A percentile compares a stretch with the other conserved stretches of the same genome.
phyloP scores from a whole-genome alignment of 768 basidiomycete genomes.

The Strobilomyces dryophilus region DNA sequence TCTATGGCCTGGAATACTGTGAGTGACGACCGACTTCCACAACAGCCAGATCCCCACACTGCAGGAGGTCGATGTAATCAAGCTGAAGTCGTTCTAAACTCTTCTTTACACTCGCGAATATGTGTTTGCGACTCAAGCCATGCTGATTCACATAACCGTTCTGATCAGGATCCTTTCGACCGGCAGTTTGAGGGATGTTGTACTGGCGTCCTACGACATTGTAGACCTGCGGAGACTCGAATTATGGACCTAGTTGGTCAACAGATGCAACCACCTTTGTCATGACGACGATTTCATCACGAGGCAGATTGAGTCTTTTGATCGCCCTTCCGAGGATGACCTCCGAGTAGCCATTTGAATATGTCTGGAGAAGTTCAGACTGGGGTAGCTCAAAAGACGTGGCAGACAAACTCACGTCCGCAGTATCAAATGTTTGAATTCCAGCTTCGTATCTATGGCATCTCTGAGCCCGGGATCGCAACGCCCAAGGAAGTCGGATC shows the following conservation, averaged over 20 bases:
- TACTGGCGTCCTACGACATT: conserved; percentile 34
- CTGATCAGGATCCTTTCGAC: conserved; percentile 29
- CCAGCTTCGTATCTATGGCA: conserved; percentile 33
- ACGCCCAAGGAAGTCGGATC: not conserved
- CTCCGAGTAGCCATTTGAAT: conserved; percentile 66
- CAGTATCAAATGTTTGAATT: conserved; percentile 35
- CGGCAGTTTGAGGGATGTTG: conserved; percentile 4
- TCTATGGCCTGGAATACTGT: conserved; percentile 36
- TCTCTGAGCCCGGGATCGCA: not conserved
- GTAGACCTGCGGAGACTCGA: conserved; percentile 31
- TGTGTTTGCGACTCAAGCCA: conserved; percentile 50
- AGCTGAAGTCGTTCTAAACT: conserved; percentile 39
- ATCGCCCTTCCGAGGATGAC: conserved; percentile 68
- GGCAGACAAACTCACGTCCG: conserved; percentile 23
- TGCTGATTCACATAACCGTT: conserved; percentile 46
- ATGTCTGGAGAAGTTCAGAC: conserved; percentile 37
- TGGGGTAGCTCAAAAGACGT: not conserved
- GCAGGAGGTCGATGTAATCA: conserved; percentile 59
- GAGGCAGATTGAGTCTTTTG: conserved; percentile 60
- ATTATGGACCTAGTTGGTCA: not conserved
- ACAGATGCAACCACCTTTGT: conserved; percentile 49
- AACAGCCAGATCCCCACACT: conserved; percentile 30
- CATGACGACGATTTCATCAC: conserved; percentile 73
- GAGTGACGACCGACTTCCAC: not conserved
- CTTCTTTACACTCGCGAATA: conserved; percentile 52